These are phyloP conservation scores for Senna tora DNA, from an alignment of 306 rosid species.

Conservation along the genomic window DNA sequence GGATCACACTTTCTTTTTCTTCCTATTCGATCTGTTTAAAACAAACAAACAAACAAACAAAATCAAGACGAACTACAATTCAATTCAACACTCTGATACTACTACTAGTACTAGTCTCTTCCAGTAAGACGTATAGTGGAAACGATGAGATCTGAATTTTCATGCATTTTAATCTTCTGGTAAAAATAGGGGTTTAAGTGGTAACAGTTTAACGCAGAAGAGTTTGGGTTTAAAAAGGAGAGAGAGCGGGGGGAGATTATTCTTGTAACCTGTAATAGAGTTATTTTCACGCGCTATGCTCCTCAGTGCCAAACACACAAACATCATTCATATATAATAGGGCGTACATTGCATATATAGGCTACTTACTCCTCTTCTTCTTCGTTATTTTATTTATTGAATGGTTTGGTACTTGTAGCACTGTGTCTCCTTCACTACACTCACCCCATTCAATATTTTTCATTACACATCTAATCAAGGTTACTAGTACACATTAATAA, in stretches of 20 bases:
- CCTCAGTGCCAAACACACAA: not conserved
- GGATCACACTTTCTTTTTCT: conserved; percentile 5
- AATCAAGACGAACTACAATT: not conserved
- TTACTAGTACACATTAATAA: too few relatives aligned
- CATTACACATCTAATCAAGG: too few relatives aligned
- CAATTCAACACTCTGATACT: not conserved
- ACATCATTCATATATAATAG: not conserved
- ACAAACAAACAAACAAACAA: too few relatives aligned
- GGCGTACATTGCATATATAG: not conserved
- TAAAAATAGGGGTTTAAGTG: not conserved
- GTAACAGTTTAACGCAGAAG: not conserved
- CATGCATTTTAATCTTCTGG: conserved; percentile 19
- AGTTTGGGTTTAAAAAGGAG: too few relatives aligned
- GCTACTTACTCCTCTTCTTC: too few relatives aligned
- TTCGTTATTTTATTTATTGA: conserved; percentile 1
- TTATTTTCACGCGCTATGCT: not conserved
- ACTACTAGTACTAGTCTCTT: not conserved
- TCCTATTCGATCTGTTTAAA: conserved; percentile 30
- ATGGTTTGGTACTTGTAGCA: conserved; percentile 31
- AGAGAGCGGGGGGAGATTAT: too few relatives aligned
- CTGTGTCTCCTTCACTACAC: conserved; percentile 6
- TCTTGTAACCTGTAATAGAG: too few relatives aligned
- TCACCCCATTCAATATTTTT: too few relatives aligned
- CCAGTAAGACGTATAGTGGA: not conserved
- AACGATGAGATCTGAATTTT: not conserved